phyloP scores from a whole-genome alignment of 768 basidiomycete genomes.

The Suillus placidus region DNA sequence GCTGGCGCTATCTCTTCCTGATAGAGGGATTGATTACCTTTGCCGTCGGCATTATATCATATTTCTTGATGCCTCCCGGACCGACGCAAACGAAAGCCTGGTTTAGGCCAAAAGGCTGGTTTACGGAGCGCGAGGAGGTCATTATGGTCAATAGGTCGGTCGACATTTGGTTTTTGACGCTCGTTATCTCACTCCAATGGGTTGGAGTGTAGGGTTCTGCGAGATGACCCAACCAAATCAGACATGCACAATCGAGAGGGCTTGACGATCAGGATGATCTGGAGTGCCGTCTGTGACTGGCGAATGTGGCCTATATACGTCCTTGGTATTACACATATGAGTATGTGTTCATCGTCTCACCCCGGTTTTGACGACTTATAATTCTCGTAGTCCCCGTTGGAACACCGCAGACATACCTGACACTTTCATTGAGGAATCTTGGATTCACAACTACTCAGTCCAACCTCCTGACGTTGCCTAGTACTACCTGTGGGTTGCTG shows the following conservation, averaged over 20 bases:
- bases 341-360: conserved; percentile 31
- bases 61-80: conserved; percentile 59
- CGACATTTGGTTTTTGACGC: background rate
- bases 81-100: conserved; percentile 58
- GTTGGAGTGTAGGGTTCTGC: conserved; percentile 40
- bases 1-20: conserved; percentile 62
- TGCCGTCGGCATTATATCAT: conserved; percentile 51
- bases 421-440: conserved; percentile 59
- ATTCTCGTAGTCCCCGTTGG: conserved; percentile 51
- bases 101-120: conserved; percentile 63
- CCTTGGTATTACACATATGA: conserved; percentile 56
- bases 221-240: conserved; percentile 62
- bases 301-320: conserved; percentile 69
- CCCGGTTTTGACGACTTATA: background rate
- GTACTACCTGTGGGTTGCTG: conserved; percentile 52
- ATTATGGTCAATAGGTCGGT: conserved; percentile 54
- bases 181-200: background rate
- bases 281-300: conserved; percentile 56
- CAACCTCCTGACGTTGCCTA: conserved; percentile 65
- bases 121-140: conserved; percentile 57
- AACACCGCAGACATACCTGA: conserved; percentile 65
- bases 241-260: conserved; percentile 73
- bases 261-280: conserved; percentile 49
- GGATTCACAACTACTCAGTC: conserved; percentile 66
- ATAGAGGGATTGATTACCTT: conserved; percentile 55